phyloP scores from a whole-genome alignment of 2,329 filamentous ascomycete genomes.

The Botryotinia globosa region DNA sequence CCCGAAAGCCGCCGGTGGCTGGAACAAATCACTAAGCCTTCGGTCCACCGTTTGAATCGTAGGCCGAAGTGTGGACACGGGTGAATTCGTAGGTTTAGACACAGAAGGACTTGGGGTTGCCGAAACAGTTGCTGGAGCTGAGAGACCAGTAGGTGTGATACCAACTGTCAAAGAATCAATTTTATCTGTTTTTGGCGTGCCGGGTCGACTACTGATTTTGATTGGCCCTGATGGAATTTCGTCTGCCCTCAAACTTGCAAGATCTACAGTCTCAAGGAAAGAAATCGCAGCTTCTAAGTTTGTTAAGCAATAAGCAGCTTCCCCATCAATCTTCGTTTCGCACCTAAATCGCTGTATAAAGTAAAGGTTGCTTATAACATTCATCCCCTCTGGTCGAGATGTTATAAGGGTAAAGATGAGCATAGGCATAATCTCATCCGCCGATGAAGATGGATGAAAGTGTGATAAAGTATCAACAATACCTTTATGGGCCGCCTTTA shows the following conservation, averaged over 20 bases:
- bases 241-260: constrained; percentile 81
- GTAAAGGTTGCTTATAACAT: constrained; percentile 88
- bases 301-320: constrained; percentile 93
- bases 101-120: constrained; percentile 37
- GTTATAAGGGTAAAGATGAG: constrained; percentile 96
- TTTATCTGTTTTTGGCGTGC: constrained; percentile 43
- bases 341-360: constrained; percentile 93
- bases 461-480: constrained; percentile 82
- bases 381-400: constrained; percentile 77
- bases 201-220: constrained; percentile 52
- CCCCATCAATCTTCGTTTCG: constrained; percentile 81
- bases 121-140: constrained; percentile 29
- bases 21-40: constrained; percentile 80
- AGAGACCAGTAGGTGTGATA: constrained; percentile 36
- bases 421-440: constrained; percentile 95
- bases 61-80: constrained; percentile 37
- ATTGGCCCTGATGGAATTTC: constrained; percentile 67
- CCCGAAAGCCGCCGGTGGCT: constrained; percentile 77
- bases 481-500: constrained; percentile 86
- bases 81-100: constrained; percentile 35
- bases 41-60: constrained; percentile 58
- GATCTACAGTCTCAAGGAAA: constrained; percentile 91
- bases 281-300: constrained; percentile 93
- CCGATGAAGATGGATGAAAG: constrained; percentile 77
- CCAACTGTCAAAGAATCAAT: constrained; percentile 34